Percentiles rank a stretch among this genome's conserved stretches.
Conservation (phyloP, 345 rosid genomes). For the Eucalyptus tenuipes region DNA sequence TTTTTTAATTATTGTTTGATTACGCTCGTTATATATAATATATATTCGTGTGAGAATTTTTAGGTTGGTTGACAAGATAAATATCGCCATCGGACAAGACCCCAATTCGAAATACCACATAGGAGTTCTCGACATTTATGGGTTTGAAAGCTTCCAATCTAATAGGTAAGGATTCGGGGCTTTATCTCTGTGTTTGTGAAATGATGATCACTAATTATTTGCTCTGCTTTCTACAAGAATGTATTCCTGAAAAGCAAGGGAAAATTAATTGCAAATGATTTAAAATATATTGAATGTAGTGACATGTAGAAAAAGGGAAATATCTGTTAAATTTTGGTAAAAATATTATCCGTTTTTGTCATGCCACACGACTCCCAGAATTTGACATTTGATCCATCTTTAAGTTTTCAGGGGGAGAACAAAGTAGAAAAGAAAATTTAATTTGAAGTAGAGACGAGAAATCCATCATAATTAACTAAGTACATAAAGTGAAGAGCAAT, state of each 20-base stretch:
- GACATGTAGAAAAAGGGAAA: neutral
- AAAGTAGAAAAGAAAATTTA: neutral
- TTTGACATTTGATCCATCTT: neutral
- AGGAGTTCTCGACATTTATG: conserved; percentile 89
- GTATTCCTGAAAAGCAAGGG: neutral
- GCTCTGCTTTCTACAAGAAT: neutral
- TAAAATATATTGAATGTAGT: neutral
- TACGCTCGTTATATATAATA: neutral
- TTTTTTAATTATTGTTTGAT: neutral
- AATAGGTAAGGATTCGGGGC: conserved; percentile 46
- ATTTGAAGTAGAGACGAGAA: neutral
- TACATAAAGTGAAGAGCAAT: neutral
- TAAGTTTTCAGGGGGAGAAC: neutral
- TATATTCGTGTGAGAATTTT: neutral
- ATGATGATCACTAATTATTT: neutral
- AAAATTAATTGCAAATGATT: neutral
- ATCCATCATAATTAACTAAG: neutral
- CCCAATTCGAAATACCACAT: conserved; percentile 50
- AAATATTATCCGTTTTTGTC: neutral
- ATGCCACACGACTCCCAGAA: neutral
- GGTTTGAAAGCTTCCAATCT: conserved; percentile 79
- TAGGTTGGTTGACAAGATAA: conserved; percentile 85
- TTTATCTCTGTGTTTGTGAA: neutral
- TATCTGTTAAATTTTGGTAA: neutral
- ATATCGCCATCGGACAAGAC: conserved; percentile 69